Percentiles rank a stretch among this genome's conserved stretches.
Conservation (phyloP, 2,329 filamentous ascomycete genomes). For the Blastomyces silverae region DNA sequence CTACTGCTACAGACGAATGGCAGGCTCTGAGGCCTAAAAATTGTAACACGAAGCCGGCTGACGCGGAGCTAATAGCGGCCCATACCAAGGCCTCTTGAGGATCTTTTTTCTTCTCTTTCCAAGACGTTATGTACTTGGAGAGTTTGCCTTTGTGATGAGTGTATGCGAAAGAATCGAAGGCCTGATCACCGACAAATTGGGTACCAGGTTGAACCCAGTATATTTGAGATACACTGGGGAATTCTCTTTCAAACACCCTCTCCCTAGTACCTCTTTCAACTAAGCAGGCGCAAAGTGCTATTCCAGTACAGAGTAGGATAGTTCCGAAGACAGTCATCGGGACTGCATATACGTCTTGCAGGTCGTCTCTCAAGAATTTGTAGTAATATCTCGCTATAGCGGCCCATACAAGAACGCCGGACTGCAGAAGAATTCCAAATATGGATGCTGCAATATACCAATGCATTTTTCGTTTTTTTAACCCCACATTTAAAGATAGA, state of each 20-base stretch:
- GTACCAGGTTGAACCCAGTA: conserved; percentile 24
- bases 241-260: conserved; percentile 14
- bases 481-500: conserved; percentile 24
- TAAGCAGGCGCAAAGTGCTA: conserved; percentile 17
- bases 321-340: conserved; percentile 33
- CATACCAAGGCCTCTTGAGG: not conserved
- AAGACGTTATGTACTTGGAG: conserved; percentile 13
- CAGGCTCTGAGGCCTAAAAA: conserved; percentile 24
- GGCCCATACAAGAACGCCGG: conserved; percentile 14
- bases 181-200: conserved; percentile 24
- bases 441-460: conserved; percentile 22
- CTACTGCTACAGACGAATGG: conserved; percentile 22
- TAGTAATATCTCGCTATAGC: conserved; percentile 11
- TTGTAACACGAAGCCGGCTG: conserved; percentile 22
- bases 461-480: conserved; percentile 15
- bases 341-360: conserved; percentile 21
- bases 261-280: conserved; percentile 20
- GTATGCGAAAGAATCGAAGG: conserved; percentile 23
- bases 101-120: conserved; percentile 9
- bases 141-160: not conserved
- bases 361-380: not conserved
- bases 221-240: conserved; percentile 8
- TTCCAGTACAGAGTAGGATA: conserved; percentile 28
- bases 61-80: conserved; percentile 11
- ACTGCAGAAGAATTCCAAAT: conserved; percentile 18